Conservation (phyloP, 305 asterid species). For the Solanum hybrid region DNA sequence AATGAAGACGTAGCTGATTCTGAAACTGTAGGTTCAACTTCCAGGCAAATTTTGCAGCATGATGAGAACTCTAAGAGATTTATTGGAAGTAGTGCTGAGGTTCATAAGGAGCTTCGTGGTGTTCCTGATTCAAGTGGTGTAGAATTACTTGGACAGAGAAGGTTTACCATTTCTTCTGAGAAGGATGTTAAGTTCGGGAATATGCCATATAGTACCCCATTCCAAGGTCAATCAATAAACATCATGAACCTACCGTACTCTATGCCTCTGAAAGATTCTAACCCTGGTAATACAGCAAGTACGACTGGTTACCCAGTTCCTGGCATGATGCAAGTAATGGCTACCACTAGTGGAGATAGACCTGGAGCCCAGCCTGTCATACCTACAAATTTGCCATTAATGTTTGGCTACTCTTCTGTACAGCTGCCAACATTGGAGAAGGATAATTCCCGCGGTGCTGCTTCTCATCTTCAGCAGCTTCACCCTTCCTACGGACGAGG, state of each 20-base stretch:
- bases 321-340: constrained; percentile 48
- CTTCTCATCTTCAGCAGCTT: constrained; percentile 62
- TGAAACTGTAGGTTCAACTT: constrained; percentile 72
- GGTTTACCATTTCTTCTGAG: constrained; percentile 58
- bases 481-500: constrained; percentile 44
- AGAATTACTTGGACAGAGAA: constrained; percentile 58
- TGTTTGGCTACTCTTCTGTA: constrained; percentile 68
- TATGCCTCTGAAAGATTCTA: constrained; percentile 43
- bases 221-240: constrained; percentile 40
- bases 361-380: constrained; percentile 38
- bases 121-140: constrained; percentile 44
- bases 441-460: constrained; percentile 19
- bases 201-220: constrained; percentile 40
- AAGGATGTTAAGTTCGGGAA: constrained; percentile 51
- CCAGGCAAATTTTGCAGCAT: constrained; percentile 47
- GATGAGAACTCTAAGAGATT: constrained; percentile 42
- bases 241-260: constrained; percentile 47
- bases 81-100: constrained; percentile 35
- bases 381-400: constrained; percentile 55
- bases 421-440: constrained; percentile 39
- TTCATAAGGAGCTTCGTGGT: constrained; percentile 43
- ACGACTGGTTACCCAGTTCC: constrained; percentile 45
- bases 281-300: constrained; percentile 27
- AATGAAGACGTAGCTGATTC: constrained; percentile 98
- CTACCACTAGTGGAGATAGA: constrained; percentile 40